These are phyloP conservation scores for Acer saccharum DNA, from an alignment of 345 rosid species.

Conservation along the genomic window DNA sequence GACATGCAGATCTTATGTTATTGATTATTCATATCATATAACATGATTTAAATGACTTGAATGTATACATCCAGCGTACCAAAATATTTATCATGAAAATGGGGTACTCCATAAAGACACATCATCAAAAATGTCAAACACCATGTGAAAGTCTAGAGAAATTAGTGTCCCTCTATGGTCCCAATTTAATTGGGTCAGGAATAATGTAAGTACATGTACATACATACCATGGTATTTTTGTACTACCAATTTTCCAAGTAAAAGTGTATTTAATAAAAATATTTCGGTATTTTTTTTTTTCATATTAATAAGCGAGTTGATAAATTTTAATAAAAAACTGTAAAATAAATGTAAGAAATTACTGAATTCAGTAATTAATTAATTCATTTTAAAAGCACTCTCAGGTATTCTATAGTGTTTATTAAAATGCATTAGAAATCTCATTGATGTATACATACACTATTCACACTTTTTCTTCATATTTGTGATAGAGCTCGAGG, in stretches of 20 bases:
- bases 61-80: fast-evolving
- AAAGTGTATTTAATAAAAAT: not conserved
- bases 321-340: not conserved
- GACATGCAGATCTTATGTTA: no score
- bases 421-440: not conserved
- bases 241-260: no score
- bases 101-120: not conserved
- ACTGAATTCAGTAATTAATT: no score
- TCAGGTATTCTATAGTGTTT: not conserved
- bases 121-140: not conserved
- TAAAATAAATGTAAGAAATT: no score
- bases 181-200: not conserved
- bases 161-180: not conserved
- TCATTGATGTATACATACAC: not conserved
- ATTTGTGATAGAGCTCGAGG: no score
- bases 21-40: no score
- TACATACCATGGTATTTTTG: not conserved
- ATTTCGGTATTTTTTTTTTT: no score
- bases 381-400: no score
- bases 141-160: not conserved
- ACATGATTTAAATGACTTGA: no score
- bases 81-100: no score
- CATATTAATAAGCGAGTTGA: not conserved
- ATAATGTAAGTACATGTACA: not conserved
- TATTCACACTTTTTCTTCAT: no score